These are phyloP conservation scores for Rhodomyrtus tomentosa DNA, from an alignment of 345 rosid species.

Conservation along the genomic window DNA sequence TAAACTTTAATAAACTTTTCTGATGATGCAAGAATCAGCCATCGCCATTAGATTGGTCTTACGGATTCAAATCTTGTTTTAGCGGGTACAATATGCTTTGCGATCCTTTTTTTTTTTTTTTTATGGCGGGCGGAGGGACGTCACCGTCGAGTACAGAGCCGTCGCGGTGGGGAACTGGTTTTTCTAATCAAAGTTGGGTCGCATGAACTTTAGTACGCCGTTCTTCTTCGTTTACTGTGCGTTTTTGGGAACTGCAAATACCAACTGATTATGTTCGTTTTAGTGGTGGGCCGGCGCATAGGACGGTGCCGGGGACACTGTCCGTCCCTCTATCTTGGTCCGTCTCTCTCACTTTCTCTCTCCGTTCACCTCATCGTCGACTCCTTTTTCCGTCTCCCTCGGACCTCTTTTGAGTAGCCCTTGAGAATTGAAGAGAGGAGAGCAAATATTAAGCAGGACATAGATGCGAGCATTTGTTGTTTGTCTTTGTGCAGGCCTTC, in stretches of 20 bases:
- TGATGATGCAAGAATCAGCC: not conserved
- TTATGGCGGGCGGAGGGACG: not conserved
- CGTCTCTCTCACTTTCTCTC: too few species aligned
- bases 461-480: too few species aligned
- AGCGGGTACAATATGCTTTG: rapidly evolving
- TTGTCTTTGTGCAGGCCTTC: too few species aligned
- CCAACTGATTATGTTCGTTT: not conserved
- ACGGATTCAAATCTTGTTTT: not conserved
- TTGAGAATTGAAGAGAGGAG: too few species aligned
- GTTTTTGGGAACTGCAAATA: not conserved
- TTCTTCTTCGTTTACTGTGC: not conserved
- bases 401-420: too few species aligned
- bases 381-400: too few species aligned
- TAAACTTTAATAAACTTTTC: not conserved
- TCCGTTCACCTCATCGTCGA: too few species aligned
- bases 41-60: not conserved
- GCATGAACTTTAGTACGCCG: not conserved
- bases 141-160: not conserved
- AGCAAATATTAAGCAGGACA: too few species aligned
- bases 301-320: too few species aligned
- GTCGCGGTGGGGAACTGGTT: not conserved
- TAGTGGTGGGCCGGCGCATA: too few species aligned
- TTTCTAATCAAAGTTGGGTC: not conserved
- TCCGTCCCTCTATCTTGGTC: too few species aligned
- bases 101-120: not conserved